phyloP scores from a whole-genome alignment of 2,329 filamentous ascomycete genomes.

The Chaetomium globosum region DNA sequence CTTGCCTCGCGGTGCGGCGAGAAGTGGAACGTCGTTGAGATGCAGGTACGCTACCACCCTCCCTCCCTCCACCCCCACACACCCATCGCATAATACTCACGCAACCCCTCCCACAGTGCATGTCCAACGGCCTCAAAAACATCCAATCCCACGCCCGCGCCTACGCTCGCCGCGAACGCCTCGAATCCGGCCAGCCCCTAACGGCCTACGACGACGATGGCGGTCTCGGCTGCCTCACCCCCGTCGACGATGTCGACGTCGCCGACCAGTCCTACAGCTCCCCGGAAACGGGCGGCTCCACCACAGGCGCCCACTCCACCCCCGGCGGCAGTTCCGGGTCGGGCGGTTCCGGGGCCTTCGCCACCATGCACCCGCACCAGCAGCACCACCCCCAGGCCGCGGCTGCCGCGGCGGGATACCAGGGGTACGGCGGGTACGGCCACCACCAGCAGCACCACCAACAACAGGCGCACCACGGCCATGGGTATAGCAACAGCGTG shows the following conservation, averaged over 20 bases:
- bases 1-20: slow-evolving; percentile 77
- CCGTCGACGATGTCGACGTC: slow-evolving; percentile 60
- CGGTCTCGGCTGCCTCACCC: slow-evolving; percentile 63
- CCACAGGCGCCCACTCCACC: slow-evolving; percentile 49
- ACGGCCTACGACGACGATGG: slow-evolving; percentile 69
- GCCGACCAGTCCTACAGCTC: slow-evolving; percentile 56
- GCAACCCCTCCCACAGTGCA: slow-evolving; percentile 61
- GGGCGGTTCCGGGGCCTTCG: slow-evolving; percentile 36
- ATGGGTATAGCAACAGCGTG: slow-evolving; percentile 59
- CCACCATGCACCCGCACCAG: slow-evolving; percentile 36
- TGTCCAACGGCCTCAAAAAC: slow-evolving; percentile 82
- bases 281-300: slow-evolving; percentile 51
- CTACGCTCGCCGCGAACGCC: slow-evolving; percentile 65
- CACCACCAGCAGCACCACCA: slow-evolving; percentile 38
- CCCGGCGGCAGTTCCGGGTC: slow-evolving; percentile 43
- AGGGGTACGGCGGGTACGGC: slow-evolving; percentile 30
- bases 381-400: slow-evolving; percentile 20
- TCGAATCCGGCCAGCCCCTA: slow-evolving; percentile 51
- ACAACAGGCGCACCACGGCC: slow-evolving; percentile 27
- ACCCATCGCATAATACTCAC: slow-evolving; percentile 22
- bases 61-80: neutral
- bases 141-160: slow-evolving; percentile 70
- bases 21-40: slow-evolving; percentile 73
- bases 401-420: slow-evolving; percentile 29
- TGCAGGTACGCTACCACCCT: slow-evolving; percentile 55